Evolutionary conservation across 2,329 filamentous ascomycete genomes (phyloP).

Genomic region (Claviceps capensis): DNA sequence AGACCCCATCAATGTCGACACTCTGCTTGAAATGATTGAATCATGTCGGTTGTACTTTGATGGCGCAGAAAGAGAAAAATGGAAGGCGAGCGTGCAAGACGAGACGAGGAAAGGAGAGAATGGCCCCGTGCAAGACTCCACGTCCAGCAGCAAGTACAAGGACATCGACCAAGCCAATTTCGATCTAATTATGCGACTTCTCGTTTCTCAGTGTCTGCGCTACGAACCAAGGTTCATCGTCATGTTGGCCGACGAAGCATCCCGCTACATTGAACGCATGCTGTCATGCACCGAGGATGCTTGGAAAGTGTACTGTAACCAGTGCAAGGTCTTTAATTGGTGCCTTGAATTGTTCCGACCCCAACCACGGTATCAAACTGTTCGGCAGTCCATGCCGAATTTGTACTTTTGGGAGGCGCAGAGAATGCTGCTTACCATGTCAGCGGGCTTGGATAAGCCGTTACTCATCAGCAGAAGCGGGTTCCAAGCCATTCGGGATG

Average conservation of each 20-base stretch:
- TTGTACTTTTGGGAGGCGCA: slow-evolving; percentile 41
- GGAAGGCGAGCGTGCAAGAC: no score
- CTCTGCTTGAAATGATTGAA: slow-evolving; percentile 14
- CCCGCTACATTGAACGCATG: slow-evolving; percentile 14
- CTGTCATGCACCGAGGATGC: slow-evolving; percentile 5
- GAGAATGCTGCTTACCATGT: slow-evolving; percentile 37
- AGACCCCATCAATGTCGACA: slow-evolving; percentile 11
- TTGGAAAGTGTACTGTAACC: slow-evolving; percentile 13
- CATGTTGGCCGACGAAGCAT: slow-evolving; percentile 16
- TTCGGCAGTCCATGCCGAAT: slow-evolving; percentile 15
- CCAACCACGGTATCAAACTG: slow-evolving; percentile 11
- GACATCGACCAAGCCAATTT: slow-evolving; percentile 12
- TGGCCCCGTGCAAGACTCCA: slow-evolving; percentile 1
- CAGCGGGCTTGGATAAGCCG: slow-evolving; percentile 31
- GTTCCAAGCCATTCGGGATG: slow-evolving; percentile 40
- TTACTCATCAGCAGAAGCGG: slow-evolving; percentile 36
- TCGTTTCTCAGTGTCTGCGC: slow-evolving; percentile 18
- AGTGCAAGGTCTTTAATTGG: slow-evolving; percentile 20
- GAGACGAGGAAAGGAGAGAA: background rate
- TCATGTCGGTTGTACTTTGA: slow-evolving; percentile 11
- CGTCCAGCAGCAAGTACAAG: background rate
- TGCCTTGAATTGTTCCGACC: slow-evolving; percentile 15
- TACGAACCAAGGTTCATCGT: slow-evolving; percentile 20
- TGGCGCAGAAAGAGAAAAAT: background rate
- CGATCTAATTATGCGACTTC: slow-evolving; percentile 11